Conservation (phyloP, 1,284 basidiomycete species). For the Tylopilus orsonianus region DNA sequence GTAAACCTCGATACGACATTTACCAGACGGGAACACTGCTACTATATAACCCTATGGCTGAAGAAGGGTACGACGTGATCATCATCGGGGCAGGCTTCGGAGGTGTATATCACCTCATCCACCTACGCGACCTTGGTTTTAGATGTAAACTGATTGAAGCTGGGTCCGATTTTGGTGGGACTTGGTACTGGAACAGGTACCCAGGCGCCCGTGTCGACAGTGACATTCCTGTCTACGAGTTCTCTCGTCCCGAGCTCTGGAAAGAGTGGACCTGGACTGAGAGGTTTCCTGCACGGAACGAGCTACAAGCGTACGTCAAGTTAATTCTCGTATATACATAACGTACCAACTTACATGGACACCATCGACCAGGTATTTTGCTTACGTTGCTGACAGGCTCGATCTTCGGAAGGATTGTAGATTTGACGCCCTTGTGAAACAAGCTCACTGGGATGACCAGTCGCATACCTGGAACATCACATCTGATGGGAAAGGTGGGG, state of each 20-base stretch:
- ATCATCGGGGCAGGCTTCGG: conserved; percentile 21
- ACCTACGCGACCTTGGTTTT: background rate
- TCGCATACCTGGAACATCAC: conserved; percentile 11
- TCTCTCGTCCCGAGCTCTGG: conserved; percentile 14
- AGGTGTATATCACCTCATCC: conserved; percentile 18
- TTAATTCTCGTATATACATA: background rate
- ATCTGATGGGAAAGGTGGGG: conserved; percentile 7
- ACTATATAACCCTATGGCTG: background rate
- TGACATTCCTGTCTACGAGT: conserved; percentile 14
- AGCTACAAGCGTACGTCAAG: conserved; percentile 4
- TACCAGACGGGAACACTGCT: background rate
- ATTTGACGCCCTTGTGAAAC: conserved; percentile 13
- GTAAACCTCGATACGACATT: background rate
- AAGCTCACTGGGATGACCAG: conserved; percentile 11
- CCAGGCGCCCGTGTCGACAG: conserved; percentile 18
- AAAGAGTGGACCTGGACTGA: conserved; percentile 21
- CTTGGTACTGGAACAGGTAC: conserved; percentile 19
- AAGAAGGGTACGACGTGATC: conserved; percentile 20
- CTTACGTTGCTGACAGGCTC: conserved; percentile 10
- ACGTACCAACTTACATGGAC: background rate
- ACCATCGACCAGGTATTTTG: conserved; percentile 9
- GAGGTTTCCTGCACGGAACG: conserved; percentile 14
- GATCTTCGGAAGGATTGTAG: conserved; percentile 12
- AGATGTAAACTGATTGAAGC: conserved; percentile 22
- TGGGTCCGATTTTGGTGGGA: conserved; percentile 7